Base-by-base conservation (phyloP, 306 rosid species). In the Medicago lupulina region DNA sequence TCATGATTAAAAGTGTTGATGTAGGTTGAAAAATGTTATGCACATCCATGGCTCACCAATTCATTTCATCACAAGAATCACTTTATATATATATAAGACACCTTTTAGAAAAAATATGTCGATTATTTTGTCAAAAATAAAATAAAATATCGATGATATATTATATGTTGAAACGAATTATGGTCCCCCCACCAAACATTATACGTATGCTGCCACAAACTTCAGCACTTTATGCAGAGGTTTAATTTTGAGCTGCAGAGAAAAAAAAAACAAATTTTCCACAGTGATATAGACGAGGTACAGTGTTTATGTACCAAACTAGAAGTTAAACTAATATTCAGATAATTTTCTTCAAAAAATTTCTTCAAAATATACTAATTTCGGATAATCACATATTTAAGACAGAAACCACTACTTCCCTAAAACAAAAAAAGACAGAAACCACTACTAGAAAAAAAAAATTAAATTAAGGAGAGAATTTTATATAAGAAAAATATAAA, bases 1-100 rank as follows among this genome's bases (percentile, higher is more conserved):
- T 79, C 84, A 82, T 69, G 55, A 81, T 83, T 83, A 83, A 74
- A 79, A 63, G 68, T 71, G 71, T 51, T 71, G 4, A 76, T 80
- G 31, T 41, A 21, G 78, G 80, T 80, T 83, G 83, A 77, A 69
- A 75, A 55, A 2, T 34, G 69, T 74, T 62, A 61, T 82, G 73
- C 46, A 75, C 28, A 79, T 85, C 85, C 76, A 74, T 74, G 81
- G 51, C 68, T 74, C 66, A 73, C 19, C 23, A 55, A 70, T 75
- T 65, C 75, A 84, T 74, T 77, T 80, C 79, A 50, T 71, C 67
- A 71, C 71, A 76, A 46, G 31, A 76, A 76, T 71, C 70, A 76
- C 76, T 80, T 67, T 71, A 60, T 71, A 7, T 71, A 60, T 71
- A 7, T 53, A 28, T 31, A 44, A 40, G 36, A 67, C 77, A 57